Conservation (phyloP, 2,329 filamentous ascomycete genomes). For the Biscogniauxia mediterranea region DNA sequence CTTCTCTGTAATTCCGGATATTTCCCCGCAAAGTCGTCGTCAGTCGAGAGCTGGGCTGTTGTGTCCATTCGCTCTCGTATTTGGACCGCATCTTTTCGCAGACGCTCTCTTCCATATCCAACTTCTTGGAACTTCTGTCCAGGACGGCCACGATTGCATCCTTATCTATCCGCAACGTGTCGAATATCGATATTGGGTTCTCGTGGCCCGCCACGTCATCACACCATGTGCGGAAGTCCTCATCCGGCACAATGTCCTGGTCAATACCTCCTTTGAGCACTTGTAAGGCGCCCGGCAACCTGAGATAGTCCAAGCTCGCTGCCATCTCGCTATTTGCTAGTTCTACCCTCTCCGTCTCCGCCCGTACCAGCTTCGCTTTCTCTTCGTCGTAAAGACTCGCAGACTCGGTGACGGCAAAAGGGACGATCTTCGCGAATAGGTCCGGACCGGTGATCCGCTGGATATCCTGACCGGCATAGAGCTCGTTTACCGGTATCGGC, state of each 20-base stretch:
- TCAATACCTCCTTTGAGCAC: slow-evolving; percentile 91
- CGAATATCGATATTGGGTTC: slow-evolving; percentile 74
- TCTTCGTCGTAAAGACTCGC: slow-evolving; percentile 98
- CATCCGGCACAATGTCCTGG: slow-evolving; percentile 81
- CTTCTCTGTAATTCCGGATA: slow-evolving; percentile 82
- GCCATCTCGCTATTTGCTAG: slow-evolving; percentile 94
- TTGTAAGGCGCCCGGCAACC: slow-evolving; percentile 83
- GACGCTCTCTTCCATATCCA: slow-evolving; percentile 96
- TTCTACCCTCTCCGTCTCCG: slow-evolving; percentile 91
- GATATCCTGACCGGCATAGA: slow-evolving; percentile 97
- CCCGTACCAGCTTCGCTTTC: slow-evolving; percentile 91
- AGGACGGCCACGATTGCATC: slow-evolving; percentile 68
- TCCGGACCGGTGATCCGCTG: slow-evolving; percentile 95
- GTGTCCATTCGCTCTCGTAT: slow-evolving; percentile 93
- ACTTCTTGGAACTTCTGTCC: slow-evolving; percentile 78
- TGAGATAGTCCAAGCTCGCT: slow-evolving; percentile 88
- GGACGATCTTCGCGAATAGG: slow-evolving; percentile 94
- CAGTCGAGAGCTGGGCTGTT: slow-evolving; percentile 88
- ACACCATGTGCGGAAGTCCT: slow-evolving; percentile 92
- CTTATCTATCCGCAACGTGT: slow-evolving; percentile 75
- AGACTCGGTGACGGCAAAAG: slow-evolving; percentile 92
- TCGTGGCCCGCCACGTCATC: slow-evolving; percentile 86
- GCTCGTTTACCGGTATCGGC: slow-evolving; percentile 91
- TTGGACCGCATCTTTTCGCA: slow-evolving; percentile 99
- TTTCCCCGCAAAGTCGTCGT: slow-evolving; percentile 86